Evolutionary conservation across 225 moss, liverwort and hornwort species (phyloP).

Genomic region (Bryum argenteum): DNA sequence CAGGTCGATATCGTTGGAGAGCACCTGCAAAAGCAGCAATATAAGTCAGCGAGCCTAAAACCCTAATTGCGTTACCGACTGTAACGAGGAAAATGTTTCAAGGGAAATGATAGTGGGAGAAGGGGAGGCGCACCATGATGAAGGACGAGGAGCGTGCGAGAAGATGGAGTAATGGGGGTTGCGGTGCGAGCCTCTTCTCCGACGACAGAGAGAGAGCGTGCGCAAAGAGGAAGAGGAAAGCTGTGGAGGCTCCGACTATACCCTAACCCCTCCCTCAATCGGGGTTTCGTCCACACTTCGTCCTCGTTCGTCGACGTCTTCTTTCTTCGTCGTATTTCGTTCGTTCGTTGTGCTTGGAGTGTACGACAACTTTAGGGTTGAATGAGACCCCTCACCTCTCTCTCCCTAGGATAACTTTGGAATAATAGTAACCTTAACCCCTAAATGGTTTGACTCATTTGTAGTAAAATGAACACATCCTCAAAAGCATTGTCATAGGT

Average conservation of each 20-base stretch:
- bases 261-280: neutral
- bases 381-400: neutral
- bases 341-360: neutral
- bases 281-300: neutral
- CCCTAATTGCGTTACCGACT: conserved; percentile 12
- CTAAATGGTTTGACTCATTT: too few relatives aligned
- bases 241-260: neutral
- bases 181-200: conserved; percentile 23
- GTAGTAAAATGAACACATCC: too few relatives aligned
- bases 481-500: too few relatives aligned
- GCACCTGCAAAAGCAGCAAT: conserved; percentile 37
- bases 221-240: neutral
- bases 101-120: neutral
- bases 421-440: too few relatives aligned
- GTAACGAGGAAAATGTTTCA: neutral
- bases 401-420: too few relatives aligned
- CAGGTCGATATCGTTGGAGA: conserved; percentile 66
- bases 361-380: neutral
- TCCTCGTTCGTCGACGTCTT: neutral
- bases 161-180: neutral
- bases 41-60: conserved; percentile 7
- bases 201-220: neutral
- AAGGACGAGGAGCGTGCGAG: conserved; percentile 12
- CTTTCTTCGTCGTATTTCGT: neutral
- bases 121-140: conserved; percentile 28